Percentiles rank a stretch among this genome's conserved stretches.
These are phyloP conservation scores for Phyllosticta capitalensis DNA, from an alignment of 2,329 filamentous ascomycete species.

Conservation along the genomic window DNA sequence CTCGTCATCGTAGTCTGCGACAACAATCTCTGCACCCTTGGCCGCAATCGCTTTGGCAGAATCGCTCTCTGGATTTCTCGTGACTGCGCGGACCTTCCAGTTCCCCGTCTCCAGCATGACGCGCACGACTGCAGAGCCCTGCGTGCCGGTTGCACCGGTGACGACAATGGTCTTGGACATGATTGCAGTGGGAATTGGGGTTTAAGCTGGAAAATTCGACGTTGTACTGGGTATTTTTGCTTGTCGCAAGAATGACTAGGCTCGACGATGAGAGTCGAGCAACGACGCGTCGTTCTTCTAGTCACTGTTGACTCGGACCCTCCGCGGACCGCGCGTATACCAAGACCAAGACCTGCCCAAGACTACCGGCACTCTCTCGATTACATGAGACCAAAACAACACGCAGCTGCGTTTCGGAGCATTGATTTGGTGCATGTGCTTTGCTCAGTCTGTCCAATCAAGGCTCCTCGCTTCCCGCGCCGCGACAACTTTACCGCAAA, in stretches of 20 bases:
- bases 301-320: neutral
- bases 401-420: neutral
- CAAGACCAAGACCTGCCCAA: too few relatives aligned
- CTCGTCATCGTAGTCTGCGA: conserved; percentile 14
- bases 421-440: neutral
- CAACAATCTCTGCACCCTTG: conserved; percentile 14
- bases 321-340: too few relatives aligned
- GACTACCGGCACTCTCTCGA: neutral
- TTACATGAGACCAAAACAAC: neutral
- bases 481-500: neutral
- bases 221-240: neutral
- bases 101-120: conserved; percentile 14
- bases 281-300: neutral
- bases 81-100: conserved; percentile 19
- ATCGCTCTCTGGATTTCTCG: conserved; percentile 16
- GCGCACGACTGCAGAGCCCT: conserved; percentile 17
- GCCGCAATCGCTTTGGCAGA: conserved; percentile 15
- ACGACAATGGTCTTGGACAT: conserved; percentile 17
- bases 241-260: neutral
- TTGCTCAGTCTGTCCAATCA: too few relatives aligned
- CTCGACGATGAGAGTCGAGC: too few relatives aligned
- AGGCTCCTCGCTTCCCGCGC: neutral
- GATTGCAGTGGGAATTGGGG: neutral
- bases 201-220: neutral
- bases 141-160: conserved; percentile 21